phyloP scores from a whole-genome alignment of 2,329 filamentous ascomycete genomes.

The Talaromyces albobiverticillius region DNA sequence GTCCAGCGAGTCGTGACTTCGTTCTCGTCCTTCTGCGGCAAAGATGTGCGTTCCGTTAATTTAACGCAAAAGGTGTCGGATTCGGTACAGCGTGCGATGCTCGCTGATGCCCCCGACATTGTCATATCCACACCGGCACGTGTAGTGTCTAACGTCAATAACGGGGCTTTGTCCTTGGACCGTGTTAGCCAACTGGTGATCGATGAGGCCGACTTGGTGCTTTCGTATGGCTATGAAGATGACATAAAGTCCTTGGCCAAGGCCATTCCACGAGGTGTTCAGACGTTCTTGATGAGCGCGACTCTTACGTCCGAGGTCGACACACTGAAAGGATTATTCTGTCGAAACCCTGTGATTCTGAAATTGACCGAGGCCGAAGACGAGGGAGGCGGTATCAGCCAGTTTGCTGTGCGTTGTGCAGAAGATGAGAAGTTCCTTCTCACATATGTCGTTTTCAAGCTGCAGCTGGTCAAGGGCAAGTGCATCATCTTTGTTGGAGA shows the following conservation, averaged over 20 bases:
- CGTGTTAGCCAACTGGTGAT: conserved; percentile 76
- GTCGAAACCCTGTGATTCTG: conserved; percentile 72
- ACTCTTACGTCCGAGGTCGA: conserved; percentile 87
- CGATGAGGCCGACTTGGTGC: conserved; percentile 89
- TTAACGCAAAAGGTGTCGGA: conserved; percentile 88
- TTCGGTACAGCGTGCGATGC: conserved; percentile 79
- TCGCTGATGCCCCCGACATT: conserved; percentile 82
- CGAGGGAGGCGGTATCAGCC: conserved; percentile 72
- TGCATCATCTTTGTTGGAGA: conserved; percentile 81
- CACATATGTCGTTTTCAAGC: conserved; percentile 90
- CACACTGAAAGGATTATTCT: conserved; percentile 79
- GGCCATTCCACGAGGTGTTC: conserved; percentile 76
- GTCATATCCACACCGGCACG: conserved; percentile 88
- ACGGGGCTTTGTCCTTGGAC: conserved; percentile 66
- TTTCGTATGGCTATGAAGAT: conserved; percentile 92
- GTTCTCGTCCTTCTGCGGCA: conserved; percentile 78
- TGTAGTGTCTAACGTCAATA: conserved; percentile 74
- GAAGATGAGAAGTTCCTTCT: conserved; percentile 97
- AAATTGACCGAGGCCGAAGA: conserved; percentile 81
- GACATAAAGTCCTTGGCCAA: conserved; percentile 79
- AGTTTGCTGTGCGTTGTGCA: conserved; percentile 86
- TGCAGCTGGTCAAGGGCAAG: conserved; percentile 91
- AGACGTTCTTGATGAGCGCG: conserved; percentile 91
- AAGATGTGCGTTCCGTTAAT: conserved; percentile 78
- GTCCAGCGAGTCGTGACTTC: conserved; percentile 74